Evolutionary conservation across 2,329 filamentous ascomycete species (phyloP), one percentile per base, ranked within the genome.

Genomic region (Penicillium sp.): DNA sequence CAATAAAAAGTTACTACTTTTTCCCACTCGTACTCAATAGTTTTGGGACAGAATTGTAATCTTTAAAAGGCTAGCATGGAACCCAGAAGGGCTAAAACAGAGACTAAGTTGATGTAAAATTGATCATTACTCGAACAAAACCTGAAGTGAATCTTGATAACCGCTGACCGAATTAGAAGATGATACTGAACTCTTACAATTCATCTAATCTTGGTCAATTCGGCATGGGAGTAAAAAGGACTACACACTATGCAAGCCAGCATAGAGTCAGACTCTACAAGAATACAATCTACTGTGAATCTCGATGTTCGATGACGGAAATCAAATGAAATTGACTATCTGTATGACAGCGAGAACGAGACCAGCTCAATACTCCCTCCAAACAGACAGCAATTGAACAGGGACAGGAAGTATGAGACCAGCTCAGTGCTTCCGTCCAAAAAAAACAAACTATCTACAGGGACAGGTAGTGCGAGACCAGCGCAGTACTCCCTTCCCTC

Each of bases 401-500:
- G 45, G 45, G 45, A 49, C 45, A 49, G 13, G 45, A 5, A 53
- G 30, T 8, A 37, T n/a, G 15, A 30, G 51, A 38, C 51, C 35
- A 42, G 51, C 51, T 42, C 51, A 42, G 35, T 42, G 28, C 51
- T n/a, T 9, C 51, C 51, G 3, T 10, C 30, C 30, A 33, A 12
- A 33, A 33, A 33, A 33, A 12, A 33, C 9, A 33, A 33, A 33
- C 30, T 33, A 49, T 49, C 45, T 49, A 49, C 24, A 30, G 24
- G 45, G 26, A 49, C 45, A 49, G 24, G 24, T 1, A 53, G 30
- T 8, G 13, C 35, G 22, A 30, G 51, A 38, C 51, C 35, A 42
- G 51, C 51, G 30, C 51, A 54, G 35, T 19, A 49, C 51, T n/a
- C 15, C 51, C 51, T 40, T 40, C 30, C 37, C 33, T 7, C 51